Conservation (phyloP, 2,329 filamentous ascomycete species). For the Alternaria arbusti region DNA sequence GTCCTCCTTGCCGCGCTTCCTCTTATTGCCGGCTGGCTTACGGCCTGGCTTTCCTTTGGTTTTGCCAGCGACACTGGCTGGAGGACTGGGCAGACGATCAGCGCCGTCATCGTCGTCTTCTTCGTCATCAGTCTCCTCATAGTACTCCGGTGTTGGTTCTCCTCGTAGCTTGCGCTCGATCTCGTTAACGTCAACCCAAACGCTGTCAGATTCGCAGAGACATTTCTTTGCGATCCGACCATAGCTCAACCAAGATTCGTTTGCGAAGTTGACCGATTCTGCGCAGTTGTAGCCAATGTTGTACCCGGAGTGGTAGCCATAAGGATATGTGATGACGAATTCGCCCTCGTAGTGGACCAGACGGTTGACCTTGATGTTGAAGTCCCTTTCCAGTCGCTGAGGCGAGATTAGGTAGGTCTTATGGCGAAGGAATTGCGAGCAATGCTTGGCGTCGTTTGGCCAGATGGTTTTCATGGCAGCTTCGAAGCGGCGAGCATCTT, state of each 20-base stretch:
- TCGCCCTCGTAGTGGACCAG: constrained; percentile 95
- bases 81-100: constrained; percentile 75
- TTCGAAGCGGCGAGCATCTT: constrained; percentile 91
- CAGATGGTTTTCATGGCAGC: constrained; percentile 94
- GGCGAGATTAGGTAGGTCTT: constrained; percentile 98
- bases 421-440: constrained; percentile 93
- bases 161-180: constrained; percentile 93
- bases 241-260: constrained; percentile 93
- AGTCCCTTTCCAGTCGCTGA: constrained; percentile 82
- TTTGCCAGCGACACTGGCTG: constrained; percentile 74
- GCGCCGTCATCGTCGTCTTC: constrained; percentile 66
- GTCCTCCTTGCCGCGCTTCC: constrained; percentile 55
- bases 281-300: constrained; percentile 99
- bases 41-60: constrained; percentile 69
- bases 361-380: constrained; percentile 95
- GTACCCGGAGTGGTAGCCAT: constrained; percentile 97
- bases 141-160: constrained; percentile 79
- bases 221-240: constrained; percentile 96
- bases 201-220: constrained; percentile 94
- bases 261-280: constrained; percentile 97
- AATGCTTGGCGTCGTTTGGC: constrained; percentile 93
- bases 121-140: constrained; percentile 76
- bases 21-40: constrained; percentile 72
- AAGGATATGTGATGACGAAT: constrained; percentile 98
- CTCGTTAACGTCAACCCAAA: constrained; percentile 96